Conservation (phyloP, 805 yeast genomes). For the Wickerhamiella brachini region DNA sequence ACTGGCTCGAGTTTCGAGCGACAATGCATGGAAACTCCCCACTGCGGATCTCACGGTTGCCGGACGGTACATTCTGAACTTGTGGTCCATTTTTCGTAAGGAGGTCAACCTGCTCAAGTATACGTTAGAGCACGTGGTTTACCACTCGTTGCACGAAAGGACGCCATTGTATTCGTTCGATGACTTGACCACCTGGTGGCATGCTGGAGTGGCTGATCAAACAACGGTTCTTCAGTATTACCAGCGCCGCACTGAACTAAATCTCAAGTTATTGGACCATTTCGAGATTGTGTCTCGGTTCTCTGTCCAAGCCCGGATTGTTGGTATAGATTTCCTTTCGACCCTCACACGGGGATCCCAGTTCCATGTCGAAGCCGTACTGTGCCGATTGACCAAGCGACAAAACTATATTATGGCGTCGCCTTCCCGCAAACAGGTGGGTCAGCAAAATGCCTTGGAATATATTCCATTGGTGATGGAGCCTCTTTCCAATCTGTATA, state of each 20-base stretch:
- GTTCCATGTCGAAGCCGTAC: slow-evolving; percentile 77
- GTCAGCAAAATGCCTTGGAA: slow-evolving; percentile 72
- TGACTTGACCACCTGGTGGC: slow-evolving; percentile 37
- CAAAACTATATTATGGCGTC: slow-evolving; percentile 63
- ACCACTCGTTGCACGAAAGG: slow-evolving; percentile 49
- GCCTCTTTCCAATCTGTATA: slow-evolving; percentile 72
- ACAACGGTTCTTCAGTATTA: slow-evolving; percentile 34
- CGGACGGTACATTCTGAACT: slow-evolving; percentile 73
- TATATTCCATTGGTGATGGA: slow-evolving; percentile 88
- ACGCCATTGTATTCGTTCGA: slow-evolving; percentile 47
- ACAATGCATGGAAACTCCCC: slow-evolving; percentile 25
- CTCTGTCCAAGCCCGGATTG: slow-evolving; percentile 68
- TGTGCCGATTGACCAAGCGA: slow-evolving; percentile 58
- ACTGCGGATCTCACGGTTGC: slow-evolving; percentile 53
- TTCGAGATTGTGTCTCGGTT: slow-evolving; percentile 58
- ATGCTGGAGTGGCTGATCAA: slow-evolving; percentile 14
- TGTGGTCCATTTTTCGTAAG: slow-evolving; percentile 64
- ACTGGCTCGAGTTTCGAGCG: slow-evolving; percentile 11
- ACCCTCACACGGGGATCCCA: slow-evolving; percentile 87
- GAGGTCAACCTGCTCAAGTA: slow-evolving; percentile 55
- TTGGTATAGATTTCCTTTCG: slow-evolving; percentile 84
- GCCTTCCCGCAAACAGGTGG: slow-evolving; percentile 70
- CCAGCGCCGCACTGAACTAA: slow-evolving; percentile 32
- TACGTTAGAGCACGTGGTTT: slow-evolving; percentile 63
- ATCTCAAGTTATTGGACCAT: slow-evolving; percentile 36